Evolutionary conservation across 257 asterid genomes (phyloP).

Genomic region (Fraxinus pennsylvanica): DNA sequence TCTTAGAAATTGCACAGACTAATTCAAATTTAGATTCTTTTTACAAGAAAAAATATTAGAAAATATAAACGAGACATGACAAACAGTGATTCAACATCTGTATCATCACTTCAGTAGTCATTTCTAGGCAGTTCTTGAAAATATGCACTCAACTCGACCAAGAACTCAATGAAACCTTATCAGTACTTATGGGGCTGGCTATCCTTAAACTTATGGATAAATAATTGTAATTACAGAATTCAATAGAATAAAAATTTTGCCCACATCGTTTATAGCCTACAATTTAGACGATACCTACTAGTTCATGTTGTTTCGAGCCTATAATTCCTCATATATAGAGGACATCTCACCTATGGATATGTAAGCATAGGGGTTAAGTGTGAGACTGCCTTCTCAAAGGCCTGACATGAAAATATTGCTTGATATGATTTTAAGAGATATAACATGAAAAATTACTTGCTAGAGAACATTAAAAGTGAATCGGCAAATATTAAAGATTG

Average conservation of each 20-base stretch:
- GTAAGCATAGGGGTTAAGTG: neutral
- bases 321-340: neutral
- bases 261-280: too few relatives aligned
- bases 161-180: neutral
- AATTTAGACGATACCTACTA: neutral
- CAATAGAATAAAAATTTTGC: neutral
- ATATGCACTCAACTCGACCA: neutral
- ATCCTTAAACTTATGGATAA: neutral
- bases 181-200: neutral
- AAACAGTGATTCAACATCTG: neutral
- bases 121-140: neutral
- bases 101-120: neutral
- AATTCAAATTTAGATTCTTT: neutral
- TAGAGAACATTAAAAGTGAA: neutral
- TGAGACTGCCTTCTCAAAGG: neutral
- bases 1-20: neutral
- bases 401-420: neutral
- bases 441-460: neutral
- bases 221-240: neutral
- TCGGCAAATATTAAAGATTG: neutral
- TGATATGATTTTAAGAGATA: neutral
- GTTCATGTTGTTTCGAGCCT: neutral
- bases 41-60: neutral
- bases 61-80: neutral
- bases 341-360: neutral